These are phyloP conservation scores for Babesia microti DNA, from an alignment of 169 alveolate genomes.

Conservation along the genomic window DNA sequence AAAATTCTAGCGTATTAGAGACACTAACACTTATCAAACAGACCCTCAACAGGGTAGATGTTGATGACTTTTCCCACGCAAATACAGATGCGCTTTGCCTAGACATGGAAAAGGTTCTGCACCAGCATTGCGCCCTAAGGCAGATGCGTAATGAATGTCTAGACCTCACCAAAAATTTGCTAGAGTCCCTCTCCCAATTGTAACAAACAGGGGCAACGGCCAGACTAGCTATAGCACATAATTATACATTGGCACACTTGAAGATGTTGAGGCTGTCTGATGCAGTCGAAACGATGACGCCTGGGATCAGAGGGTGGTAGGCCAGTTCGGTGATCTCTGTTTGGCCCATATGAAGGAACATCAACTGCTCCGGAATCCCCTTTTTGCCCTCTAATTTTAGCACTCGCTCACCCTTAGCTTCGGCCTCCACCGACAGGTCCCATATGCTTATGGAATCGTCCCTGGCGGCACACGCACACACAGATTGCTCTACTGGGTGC, in stretches of 20 bases:
- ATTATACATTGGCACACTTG: slow-evolving; percentile 43
- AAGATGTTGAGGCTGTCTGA: slow-evolving; percentile 55
- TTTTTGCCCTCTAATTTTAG: slow-evolving; percentile 4
- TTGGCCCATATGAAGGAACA: slow-evolving; percentile 62
- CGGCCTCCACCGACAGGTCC: slow-evolving; percentile 63
- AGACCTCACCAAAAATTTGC: no score
- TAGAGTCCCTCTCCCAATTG: no score
- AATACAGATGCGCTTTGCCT: no score
- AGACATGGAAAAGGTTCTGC: no score
- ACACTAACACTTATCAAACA: no score
- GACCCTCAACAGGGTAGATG: no score
- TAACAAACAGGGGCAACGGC: no score
- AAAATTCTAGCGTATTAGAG: no score
- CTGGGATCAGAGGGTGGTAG: slow-evolving; percentile 58
- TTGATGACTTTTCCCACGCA: no score
- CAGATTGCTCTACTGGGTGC: slow-evolving; percentile 57
- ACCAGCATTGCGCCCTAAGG: no score
- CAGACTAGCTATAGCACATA: not conserved
- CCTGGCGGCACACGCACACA: slow-evolving; percentile 43
- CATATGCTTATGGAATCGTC: slow-evolving; percentile 59
- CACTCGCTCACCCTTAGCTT: slow-evolving; percentile 9
- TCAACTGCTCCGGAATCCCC: slow-evolving; percentile 51
- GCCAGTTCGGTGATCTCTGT: slow-evolving; percentile 56
- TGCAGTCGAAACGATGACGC: slow-evolving; percentile 52
- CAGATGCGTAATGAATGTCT: no score